phyloP scores from a whole-genome alignment of 2,329 filamentous ascomycete genomes.

The Pseudodiploospora longispora region DNA sequence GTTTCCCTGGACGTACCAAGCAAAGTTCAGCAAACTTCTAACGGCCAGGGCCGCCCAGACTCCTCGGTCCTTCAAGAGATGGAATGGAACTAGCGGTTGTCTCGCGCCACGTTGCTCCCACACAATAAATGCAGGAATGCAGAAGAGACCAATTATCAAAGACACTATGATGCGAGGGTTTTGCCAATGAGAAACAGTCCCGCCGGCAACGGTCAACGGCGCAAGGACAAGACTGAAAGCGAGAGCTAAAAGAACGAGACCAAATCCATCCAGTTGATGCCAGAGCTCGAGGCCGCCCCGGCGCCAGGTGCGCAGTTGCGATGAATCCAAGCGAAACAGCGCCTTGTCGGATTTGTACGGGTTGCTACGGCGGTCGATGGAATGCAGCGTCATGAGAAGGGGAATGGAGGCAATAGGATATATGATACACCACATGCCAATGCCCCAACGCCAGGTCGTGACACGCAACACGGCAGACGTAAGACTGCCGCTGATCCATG shows the following conservation, averaged over 20 bases:
- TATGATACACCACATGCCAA: slow-evolving; percentile 57
- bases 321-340: not conserved
- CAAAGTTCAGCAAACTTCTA: slow-evolving; percentile 38
- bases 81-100: slow-evolving; percentile 47
- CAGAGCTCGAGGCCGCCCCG: slow-evolving; percentile 39
- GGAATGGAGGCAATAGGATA: slow-evolving; percentile 49
- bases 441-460: slow-evolving; percentile 53
- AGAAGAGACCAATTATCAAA: slow-evolving; percentile 40
- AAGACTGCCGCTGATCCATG: slow-evolving; percentile 55
- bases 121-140: slow-evolving; percentile 39
- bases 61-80: slow-evolving; percentile 49
- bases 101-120: slow-evolving; percentile 46
- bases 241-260: slow-evolving; percentile 37
- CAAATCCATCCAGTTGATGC: slow-evolving; percentile 45
- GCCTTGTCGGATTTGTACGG: not conserved
- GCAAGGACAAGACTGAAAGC: slow-evolving; percentile 40
- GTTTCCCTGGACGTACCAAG: slow-evolving; percentile 51
- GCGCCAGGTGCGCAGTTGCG: slow-evolving; percentile 1
- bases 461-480: slow-evolving; percentile 38
- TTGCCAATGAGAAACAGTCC: slow-evolving; percentile 38
- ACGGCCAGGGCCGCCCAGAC: slow-evolving; percentile 55
- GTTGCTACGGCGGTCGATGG: slow-evolving; percentile 19
- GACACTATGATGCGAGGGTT: slow-evolving; percentile 43
- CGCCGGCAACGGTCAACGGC: slow-evolving; percentile 47
- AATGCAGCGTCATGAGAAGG: slow-evolving; percentile 36